Evolutionary conservation across 2,329 filamentous ascomycete species (phyloP).

Genomic region (Ophiocordyceps camponoti-leonardi): DNA sequence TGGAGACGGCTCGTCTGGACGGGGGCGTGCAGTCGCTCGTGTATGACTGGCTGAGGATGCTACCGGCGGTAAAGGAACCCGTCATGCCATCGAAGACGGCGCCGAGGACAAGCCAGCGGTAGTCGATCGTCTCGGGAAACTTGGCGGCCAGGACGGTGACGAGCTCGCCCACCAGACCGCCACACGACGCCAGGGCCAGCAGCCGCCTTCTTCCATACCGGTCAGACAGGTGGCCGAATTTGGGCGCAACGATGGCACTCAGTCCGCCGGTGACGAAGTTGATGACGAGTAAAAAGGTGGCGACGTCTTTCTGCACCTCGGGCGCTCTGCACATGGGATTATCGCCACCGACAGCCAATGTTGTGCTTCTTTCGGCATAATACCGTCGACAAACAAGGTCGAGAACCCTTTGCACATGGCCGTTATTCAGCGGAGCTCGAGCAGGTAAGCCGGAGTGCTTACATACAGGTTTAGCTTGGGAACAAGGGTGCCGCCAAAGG

Average conservation of each 20-base stretch:
- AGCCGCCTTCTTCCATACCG: slow-evolving; percentile 64
- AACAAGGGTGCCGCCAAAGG: slow-evolving; percentile 72
- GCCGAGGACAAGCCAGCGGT: slow-evolving; percentile 65
- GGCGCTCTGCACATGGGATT: slow-evolving; percentile 69
- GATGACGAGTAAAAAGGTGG: slow-evolving; percentile 62
- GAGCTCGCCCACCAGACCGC: slow-evolving; percentile 57
- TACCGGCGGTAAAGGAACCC: slow-evolving; percentile 76
- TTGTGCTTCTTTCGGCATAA: slow-evolving; percentile 46
- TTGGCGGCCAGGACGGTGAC: slow-evolving; percentile 64
- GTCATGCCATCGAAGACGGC: slow-evolving; percentile 65
- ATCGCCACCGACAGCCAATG: slow-evolving; percentile 44
- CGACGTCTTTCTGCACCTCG: slow-evolving; percentile 59
- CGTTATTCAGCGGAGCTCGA: neutral
- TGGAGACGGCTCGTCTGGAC: slow-evolving; percentile 60
- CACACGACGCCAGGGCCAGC: slow-evolving; percentile 54
- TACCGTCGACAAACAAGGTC: slow-evolving; percentile 72
- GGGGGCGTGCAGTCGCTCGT: slow-evolving; percentile 76
- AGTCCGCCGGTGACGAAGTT: slow-evolving; percentile 60
- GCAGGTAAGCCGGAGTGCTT: slow-evolving; percentile 9
- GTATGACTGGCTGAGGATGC: slow-evolving; percentile 66
- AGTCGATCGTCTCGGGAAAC: slow-evolving; percentile 54
- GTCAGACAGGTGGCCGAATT: slow-evolving; percentile 73
- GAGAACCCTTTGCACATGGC: slow-evolving; percentile 37
- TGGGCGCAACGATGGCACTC: slow-evolving; percentile 67
- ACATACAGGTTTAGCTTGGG: slow-evolving; percentile 74